These are phyloP conservation scores for Wickerhamomyces chambardii DNA, from an alignment of 805 yeast species.

Conservation along the genomic window DNA sequence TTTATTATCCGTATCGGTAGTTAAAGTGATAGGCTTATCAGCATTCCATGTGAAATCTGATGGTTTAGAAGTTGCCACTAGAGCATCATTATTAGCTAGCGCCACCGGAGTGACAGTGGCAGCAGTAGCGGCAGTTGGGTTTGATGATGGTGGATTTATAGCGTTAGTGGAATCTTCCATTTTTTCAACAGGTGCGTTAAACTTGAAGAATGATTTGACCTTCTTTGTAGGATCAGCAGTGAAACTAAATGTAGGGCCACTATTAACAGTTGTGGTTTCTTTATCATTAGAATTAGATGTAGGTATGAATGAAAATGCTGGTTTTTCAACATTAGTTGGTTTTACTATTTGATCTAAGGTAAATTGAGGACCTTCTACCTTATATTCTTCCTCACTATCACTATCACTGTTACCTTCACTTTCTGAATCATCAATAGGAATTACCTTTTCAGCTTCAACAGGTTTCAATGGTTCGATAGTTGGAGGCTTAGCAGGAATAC, in stretches of 20 bases:
- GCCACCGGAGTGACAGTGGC: neutral
- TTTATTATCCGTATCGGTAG: slow-evolving; percentile 1
- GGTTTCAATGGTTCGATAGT: slow-evolving; percentile 2
- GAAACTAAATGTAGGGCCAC: slow-evolving; percentile 16
- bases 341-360: too few relatives aligned
- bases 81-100: slow-evolving; percentile 3
- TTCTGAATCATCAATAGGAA: slow-evolving; percentile 3
- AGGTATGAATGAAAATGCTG: slow-evolving; percentile 18
- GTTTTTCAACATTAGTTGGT: slow-evolving; percentile 2
- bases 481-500: neutral
- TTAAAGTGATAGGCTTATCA: slow-evolving; percentile 10
- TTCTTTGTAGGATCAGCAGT: too few relatives aligned
- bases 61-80: too few relatives aligned
- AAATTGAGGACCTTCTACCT: slow-evolving; percentile 69
- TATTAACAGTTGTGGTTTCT: slow-evolving; percentile 2
- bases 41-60: slow-evolving; percentile 18
- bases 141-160: too few relatives aligned
- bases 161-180: too few relatives aligned
- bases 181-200: too few relatives aligned
- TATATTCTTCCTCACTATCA: slow-evolving; percentile 53
- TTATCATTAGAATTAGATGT: neutral
- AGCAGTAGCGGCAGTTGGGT: neutral
- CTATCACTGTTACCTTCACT: slow-evolving; percentile 27
- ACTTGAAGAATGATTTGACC: too few relatives aligned
- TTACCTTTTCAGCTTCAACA: neutral